Evolutionary conservation across 2,329 filamentous ascomycete genomes (phyloP).

Genomic region (Hymenoscyphus salicellus): DNA sequence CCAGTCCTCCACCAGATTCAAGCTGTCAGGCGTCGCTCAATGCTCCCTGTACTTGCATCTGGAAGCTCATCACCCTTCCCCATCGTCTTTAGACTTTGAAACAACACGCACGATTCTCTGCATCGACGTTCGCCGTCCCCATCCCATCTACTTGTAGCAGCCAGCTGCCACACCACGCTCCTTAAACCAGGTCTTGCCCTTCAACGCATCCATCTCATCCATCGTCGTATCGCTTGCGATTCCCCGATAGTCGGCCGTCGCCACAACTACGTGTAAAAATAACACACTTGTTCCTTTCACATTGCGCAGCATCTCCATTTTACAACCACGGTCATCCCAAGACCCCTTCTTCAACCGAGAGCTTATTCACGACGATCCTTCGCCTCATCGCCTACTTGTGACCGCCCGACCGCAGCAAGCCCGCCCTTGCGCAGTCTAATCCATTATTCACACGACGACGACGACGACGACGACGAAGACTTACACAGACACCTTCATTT

Average conservation of each 20-base stretch:
- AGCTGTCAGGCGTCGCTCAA: background rate
- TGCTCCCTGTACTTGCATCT: conserved; percentile 1
- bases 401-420: background rate
- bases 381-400: background rate
- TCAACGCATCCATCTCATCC: background rate
- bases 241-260: conserved; percentile 3
- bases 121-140: background rate
- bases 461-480: background rate
- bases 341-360: background rate
- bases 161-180: conserved; percentile 1
- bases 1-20: background rate
- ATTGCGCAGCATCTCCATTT: conserved; percentile 1
- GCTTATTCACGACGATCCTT: conserved; percentile 7
- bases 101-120: background rate
- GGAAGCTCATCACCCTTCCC: background rate
- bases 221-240: background rate
- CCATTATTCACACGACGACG: background rate
- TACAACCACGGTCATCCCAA: background rate
- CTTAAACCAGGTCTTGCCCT: background rate
- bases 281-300: background rate
- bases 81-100: background rate
- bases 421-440: background rate
- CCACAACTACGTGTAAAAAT: background rate
- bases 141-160: background rate
- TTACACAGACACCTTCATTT: background rate